Evolutionary conservation across 345 rosid genomes (phyloP), one percentile per base, ranked within the genome.

Genomic region (Carallia brachiata): DNA sequence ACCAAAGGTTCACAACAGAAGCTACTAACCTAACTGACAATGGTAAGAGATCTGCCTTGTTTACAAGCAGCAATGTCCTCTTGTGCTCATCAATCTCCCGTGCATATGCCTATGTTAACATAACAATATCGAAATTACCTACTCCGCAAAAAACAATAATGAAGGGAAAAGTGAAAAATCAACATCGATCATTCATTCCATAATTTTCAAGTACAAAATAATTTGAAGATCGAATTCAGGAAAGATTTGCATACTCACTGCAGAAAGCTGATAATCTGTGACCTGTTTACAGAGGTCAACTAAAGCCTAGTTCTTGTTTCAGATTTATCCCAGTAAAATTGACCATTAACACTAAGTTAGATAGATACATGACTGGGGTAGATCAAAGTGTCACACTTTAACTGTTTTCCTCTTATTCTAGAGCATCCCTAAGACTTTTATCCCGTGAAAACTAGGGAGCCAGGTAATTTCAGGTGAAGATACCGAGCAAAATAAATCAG

Each of bases 41-140:
- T 54, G 97, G 96, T 37, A 92, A 84, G 53, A 95, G 92, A 85
- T 95, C 99, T 12, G 97, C 97, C 79, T 95, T 95, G 82, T 95
- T 95, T 50, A 92, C 92, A 15, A 95, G 86, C 75, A 95, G 96
- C 86, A 90, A 73, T 47, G 99, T 92, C 78, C 80, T 83, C 77
- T 84, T 92, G 68, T 88, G 86, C 80, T 84, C 79, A 73, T 95
- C 91, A 34, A 89, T 76, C 80, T 95, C 99, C 74, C 47, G 80
- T 60, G 90, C 96, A 81, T 92, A 95, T 74, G 77, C 92, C 97
- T 95, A 71, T 39, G 70, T 72, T 28, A 57, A 31, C 62, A 64
- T 7, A 52, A 55, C 17, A 44, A 44, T 28, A 58, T 8, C 61
- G 27, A 70, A 9, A 18, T 71, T 34, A 65, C 12, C 32, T 10